Evolutionary conservation across 768 basidiomycete species (phyloP).

Genomic region (Panus rudis): DNA sequence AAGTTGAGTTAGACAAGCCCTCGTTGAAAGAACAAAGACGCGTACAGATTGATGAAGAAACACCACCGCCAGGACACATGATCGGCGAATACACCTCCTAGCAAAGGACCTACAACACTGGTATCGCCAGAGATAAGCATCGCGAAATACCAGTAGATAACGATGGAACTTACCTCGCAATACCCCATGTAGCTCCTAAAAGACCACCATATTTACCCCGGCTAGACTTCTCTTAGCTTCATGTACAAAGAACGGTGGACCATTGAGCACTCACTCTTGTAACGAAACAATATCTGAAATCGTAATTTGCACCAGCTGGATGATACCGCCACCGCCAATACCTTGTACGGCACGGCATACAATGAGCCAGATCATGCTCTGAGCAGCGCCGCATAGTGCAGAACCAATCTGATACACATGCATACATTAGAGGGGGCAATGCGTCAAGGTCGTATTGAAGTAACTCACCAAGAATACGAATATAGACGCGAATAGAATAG

Average conservation of each 20-base stretch:
- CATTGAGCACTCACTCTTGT: conserved; percentile 46
- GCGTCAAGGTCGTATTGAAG: not conserved
- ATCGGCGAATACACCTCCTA: conserved; percentile 78
- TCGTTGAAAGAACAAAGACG: not conserved
- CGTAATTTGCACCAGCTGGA: conserved; percentile 71
- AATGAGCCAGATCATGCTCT: conserved; percentile 73
- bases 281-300: conserved; percentile 81
- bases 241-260: not conserved
- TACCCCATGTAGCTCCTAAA: conserved; percentile 77
- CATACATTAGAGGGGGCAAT: not conserved
- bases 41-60: conserved; percentile 71
- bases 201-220: conserved; percentile 76
- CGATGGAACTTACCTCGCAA: conserved; percentile 34
- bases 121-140: not conserved
- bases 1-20: conserved; percentile 1
- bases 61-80: conserved; percentile 81
- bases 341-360: conserved; percentile 75
- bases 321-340: conserved; percentile 75
- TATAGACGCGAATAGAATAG: conserved; percentile 61
- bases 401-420: conserved; percentile 51
- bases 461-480: conserved; percentile 54
- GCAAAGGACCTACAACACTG: conserved; percentile 67
- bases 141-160: not conserved
- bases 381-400: conserved; percentile 75
- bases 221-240: conserved; percentile 25